Evolutionary conservation across 2,329 filamentous ascomycete genomes (phyloP).

Genomic region (Epichloe brachyelytri): DNA sequence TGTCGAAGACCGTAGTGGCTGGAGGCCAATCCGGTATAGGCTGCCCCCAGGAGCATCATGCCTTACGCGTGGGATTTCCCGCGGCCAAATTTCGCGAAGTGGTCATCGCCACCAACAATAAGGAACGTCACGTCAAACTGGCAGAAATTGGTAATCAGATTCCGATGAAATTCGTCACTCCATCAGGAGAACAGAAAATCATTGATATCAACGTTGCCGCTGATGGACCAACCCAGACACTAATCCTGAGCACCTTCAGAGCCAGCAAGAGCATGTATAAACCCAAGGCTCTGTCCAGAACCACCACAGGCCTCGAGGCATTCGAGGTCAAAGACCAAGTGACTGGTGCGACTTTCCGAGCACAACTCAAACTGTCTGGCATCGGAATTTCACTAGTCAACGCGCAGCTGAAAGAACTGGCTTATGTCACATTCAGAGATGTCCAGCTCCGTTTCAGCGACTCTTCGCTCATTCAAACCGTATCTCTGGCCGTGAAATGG

Average conservation of each 20-base stretch:
- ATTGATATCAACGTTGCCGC: conserved; percentile 95
- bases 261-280: conserved; percentile 84
- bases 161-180: conserved; percentile 75
- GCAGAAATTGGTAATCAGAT: conserved; percentile 94
- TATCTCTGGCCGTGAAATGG: conserved; percentile 91
- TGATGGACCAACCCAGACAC: conserved; percentile 85
- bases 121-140: conserved; percentile 80
- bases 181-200: conserved; percentile 62
- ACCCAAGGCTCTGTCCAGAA: conserved; percentile 37
- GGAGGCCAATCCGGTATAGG: conserved; percentile 85
- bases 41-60: conserved; percentile 96
- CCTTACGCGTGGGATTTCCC: conserved; percentile 98
- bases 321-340: conserved; percentile 94
- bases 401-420: conserved; percentile 76
- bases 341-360: conserved; percentile 76
- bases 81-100: conserved; percentile 94
- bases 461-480: conserved; percentile 83
- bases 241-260: conserved; percentile 90
- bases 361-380: conserved; percentile 76
- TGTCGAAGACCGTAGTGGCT: conserved; percentile 68
- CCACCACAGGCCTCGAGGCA: conserved; percentile 35
- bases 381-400: conserved; percentile 92
- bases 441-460: conserved; percentile 86
- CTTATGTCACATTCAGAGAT: conserved; percentile 86
- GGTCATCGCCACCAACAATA: conserved; percentile 43